Evolutionary conservation across 139 green algal species (phyloP), one percentile per base, ranked within the genome.

Genomic region (Chlamydomonas eustigma): DNA sequence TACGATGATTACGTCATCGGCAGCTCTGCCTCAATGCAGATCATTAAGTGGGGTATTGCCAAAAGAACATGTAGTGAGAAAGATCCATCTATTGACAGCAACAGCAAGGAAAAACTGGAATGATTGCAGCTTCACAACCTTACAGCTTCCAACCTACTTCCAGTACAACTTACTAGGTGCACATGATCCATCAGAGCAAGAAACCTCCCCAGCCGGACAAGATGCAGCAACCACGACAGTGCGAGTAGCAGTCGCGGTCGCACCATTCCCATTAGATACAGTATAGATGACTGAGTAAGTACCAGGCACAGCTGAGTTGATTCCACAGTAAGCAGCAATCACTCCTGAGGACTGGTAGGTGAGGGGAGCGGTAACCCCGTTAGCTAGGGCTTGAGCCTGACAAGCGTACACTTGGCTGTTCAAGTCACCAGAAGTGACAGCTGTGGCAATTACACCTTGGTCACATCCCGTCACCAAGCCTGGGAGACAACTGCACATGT

Each of bases 361-460:
- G 12, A 28, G 12, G 12, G 44, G 44, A 18, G 44, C 18, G 12
- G 12, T 12, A 18, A 18, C 12, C 12, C 18, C 18, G 44, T 58
- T 28, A 18, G 44, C 44, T n/a, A n/a, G n/a, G n/a, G n/a, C n/a
- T n/a, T n/a, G n/a, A n/a, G n/a, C n/a, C n/a, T n/a, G n/a, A 58
- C 44, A 58, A 58, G 44, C 44, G 44, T 58, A 58, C 12, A 58
- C 44, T 18, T 58, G 44, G 44, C 44, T 58, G 44, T 58, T 58
- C 12, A 58, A 18, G 44, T 58, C 44, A 58, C 44, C 44, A 28
- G 44, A 58, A 28, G 18, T 18, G 12, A 58, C 12, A 18, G 12
- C 44, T 18, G 44, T 58, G 44, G 44, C 44, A 12, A 12, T 58
- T 12, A 58, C 44, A 58, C 44, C 44, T 18, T 58, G 44, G n/a